A percentile compares a stretch with the other conserved stretches of the same genome.
These are phyloP conservation scores for Fulvia fulva DNA, from an alignment of 2,329 filamentous ascomycete genomes.

Conservation along the genomic window DNA sequence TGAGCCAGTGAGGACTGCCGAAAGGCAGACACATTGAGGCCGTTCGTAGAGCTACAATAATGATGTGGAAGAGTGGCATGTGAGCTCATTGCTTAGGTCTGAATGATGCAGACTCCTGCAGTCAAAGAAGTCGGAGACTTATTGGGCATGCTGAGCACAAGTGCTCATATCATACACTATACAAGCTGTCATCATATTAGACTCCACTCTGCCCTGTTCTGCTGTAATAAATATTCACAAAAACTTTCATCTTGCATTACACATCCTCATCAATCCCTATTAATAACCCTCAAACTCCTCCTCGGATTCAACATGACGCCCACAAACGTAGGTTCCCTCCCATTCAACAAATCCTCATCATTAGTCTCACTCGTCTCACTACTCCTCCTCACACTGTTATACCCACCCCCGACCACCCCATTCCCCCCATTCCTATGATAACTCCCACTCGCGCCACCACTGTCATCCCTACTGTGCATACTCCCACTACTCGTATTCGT, in stretches of 20 bases:
- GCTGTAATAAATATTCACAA: no score
- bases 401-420: slow-evolving; percentile 27
- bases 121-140: no score
- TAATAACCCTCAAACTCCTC: slow-evolving; percentile 49
- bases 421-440: slow-evolving; percentile 20
- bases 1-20: no score
- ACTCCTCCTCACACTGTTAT: slow-evolving; percentile 33
- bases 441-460: slow-evolving; percentile 20
- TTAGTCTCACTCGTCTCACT: slow-evolving; percentile 50
- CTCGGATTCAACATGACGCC: slow-evolving; percentile 42
- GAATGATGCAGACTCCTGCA: no score
- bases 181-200: background rate
- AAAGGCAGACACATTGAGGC: no score
- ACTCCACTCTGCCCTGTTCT: background rate
- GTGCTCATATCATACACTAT: background rate
- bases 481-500: slow-evolving; percentile 33
- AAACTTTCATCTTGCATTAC: background rate
- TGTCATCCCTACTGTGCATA: slow-evolving; percentile 26
- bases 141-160: background rate
- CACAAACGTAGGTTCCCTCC: slow-evolving; percentile 67
- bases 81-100: no score
- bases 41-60: no score
- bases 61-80: background rate
- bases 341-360: slow-evolving; percentile 59
- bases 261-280: slow-evolving; percentile 15